Base-by-base conservation (phyloP, 352 stramenopile genomes). In the Pythium aphanidermatum region DNA sequence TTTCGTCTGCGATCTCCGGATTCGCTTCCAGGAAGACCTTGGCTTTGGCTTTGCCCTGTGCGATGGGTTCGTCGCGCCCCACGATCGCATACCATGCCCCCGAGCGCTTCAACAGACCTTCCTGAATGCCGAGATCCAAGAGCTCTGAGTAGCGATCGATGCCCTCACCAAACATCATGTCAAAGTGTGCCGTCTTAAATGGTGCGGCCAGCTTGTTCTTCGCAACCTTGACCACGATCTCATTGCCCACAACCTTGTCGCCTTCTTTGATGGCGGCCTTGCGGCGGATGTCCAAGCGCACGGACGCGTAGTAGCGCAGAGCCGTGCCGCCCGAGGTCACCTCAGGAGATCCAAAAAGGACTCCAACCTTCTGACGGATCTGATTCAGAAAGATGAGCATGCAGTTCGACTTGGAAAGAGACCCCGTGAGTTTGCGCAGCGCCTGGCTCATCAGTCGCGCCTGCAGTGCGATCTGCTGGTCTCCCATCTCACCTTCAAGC, bases 341-440 rank as follows among this genome's bases (percentile, higher is more conserved):
- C 64, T 99, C 96, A 0, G 96, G 96, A 24, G 83, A 98, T 4
- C 96, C 96, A 68, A 98, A 99, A 47, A 99, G 96, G 24, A 99
- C 84, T 12, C 96, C 96, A 5, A 95, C 80, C 67, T 99, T 99
- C 45, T 94, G 91, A 0, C 96, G 86, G 32, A 99, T 92, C 70
- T 99, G 97, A 78, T 99, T 99, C 21, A 99, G 72, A 59, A 99
- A 99, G 40, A 99, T 97, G 24, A 98, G 78, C 41, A 92, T 96
- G 65, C 90, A 98, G 60, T 98, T 95, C 59, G 86, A 97, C 46
- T 97, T 90, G 23, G 91, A 83, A 25, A 99, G 67, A 17, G 90
- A 98, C 1, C 91, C 88, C 10, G 95, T 98, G 51, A 99, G 85
- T 60, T 99, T 99, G 26, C 96, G 76, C 59, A 99, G 70, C 11